Evolutionary conservation across 2,329 filamentous ascomycete species (phyloP).

Genomic region (Fusarium burgessii): DNA sequence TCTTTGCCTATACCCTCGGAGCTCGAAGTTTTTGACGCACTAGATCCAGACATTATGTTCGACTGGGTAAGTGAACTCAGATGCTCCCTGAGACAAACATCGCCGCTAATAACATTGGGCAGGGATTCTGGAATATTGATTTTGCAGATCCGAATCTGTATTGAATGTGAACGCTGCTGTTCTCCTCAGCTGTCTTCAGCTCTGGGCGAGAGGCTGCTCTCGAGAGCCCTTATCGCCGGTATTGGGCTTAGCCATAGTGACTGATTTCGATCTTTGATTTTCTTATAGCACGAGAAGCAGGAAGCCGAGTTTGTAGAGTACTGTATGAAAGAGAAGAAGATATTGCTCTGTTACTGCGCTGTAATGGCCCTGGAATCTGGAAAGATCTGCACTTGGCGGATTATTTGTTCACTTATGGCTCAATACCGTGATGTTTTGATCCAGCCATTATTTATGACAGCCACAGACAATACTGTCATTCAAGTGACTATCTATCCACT

Average conservation of each 20-base stretch:
- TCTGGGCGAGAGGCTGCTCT: not conserved
- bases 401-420: not conserved
- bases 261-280: not conserved
- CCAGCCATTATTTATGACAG: not conserved
- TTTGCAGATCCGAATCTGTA: not conserved
- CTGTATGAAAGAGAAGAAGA: not conserved
- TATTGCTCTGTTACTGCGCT: no score
- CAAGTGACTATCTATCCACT: not conserved
- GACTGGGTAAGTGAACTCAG: not conserved
- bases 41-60: not conserved
- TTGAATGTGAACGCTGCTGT: not conserved
- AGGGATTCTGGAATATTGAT: conserved; percentile 5
- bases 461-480: not conserved
- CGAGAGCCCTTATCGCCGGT: not conserved
- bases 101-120: not conserved
- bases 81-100: no score
- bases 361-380: no score
- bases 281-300: not conserved
- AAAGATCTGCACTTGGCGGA: no score
- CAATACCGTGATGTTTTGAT: not conserved
- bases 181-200: no score
- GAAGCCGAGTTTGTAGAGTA: not conserved
- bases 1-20: not conserved
- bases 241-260: not conserved
- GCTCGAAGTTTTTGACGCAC: not conserved